Percentiles rank a stretch among this genome's conserved stretches.
Evolutionary conservation across 2,329 filamentous ascomycete genomes (phyloP).

Genomic region (Amauroascus verrucosus): DNA sequence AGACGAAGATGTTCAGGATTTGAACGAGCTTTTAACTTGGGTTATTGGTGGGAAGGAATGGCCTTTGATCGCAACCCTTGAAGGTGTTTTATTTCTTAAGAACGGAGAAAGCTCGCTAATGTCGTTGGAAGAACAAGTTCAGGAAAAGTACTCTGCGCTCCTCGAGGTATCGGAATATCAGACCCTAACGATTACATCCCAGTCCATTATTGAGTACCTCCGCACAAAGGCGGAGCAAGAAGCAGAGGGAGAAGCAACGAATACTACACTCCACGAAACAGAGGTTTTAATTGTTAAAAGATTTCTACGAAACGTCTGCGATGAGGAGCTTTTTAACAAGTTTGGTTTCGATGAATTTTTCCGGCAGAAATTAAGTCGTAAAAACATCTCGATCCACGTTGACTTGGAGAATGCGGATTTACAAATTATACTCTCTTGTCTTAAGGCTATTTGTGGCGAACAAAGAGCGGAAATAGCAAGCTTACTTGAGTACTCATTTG

Average conservation of each 20-base stretch:
- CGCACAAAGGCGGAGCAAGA: slow-evolving; percentile 3
- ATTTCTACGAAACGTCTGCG: slow-evolving; percentile 22
- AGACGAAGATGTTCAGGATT: slow-evolving; percentile 22
- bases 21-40: slow-evolving; percentile 25
- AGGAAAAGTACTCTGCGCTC: slow-evolving; percentile 21
- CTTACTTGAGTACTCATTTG: slow-evolving; percentile 10
- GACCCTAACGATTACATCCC: slow-evolving; percentile 17
- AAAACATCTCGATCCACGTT: slow-evolving; percentile 16
- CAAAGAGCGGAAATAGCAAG: background rate
- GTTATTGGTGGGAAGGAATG: slow-evolving; percentile 18
- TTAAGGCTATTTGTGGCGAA: slow-evolving; percentile 12
- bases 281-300: slow-evolving; percentile 21
- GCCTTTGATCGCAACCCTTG: slow-evolving; percentile 18
- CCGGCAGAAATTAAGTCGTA: slow-evolving; percentile 19
- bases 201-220: slow-evolving; percentile 20
- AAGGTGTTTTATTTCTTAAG: slow-evolving; percentile 19
- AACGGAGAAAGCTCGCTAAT: slow-evolving; percentile 21
- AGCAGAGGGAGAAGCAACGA: slow-evolving; percentile 3
- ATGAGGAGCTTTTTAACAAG: slow-evolving; percentile 20
- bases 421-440: slow-evolving; percentile 9
- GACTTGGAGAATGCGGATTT: slow-evolving; percentile 18
- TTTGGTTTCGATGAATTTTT: slow-evolving; percentile 24
- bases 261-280: slow-evolving; percentile 17
- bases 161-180: slow-evolving; percentile 15
- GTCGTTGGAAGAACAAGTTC: slow-evolving; percentile 18